These are phyloP conservation scores for Lablab purpureus DNA, from an alignment of 306 rosid genomes.

Conservation along the genomic window DNA sequence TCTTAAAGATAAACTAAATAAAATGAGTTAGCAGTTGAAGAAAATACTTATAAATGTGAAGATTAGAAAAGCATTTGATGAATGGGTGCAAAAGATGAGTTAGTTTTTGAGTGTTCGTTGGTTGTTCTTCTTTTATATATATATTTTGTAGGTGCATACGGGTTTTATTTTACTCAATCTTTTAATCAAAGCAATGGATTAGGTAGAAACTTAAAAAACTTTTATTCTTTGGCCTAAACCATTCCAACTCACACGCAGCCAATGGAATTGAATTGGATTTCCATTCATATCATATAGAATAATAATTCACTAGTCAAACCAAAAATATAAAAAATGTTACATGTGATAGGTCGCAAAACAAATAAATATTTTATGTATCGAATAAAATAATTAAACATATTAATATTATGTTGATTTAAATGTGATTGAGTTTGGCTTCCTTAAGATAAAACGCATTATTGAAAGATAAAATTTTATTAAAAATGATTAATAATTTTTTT, in stretches of 20 bases:
- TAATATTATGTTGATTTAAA: background rate
- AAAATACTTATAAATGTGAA: background rate
- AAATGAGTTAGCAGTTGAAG: background rate
- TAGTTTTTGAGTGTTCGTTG: too few relatives aligned
- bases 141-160: background rate
- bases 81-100: background rate
- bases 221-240: background rate
- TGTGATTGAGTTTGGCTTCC: background rate
- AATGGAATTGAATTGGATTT: background rate
- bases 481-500: too few relatives aligned
- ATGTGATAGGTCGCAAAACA: too few relatives aligned
- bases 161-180: background rate
- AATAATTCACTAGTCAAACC: background rate
- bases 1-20: too few relatives aligned
- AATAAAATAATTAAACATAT: background rate
- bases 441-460: too few relatives aligned
- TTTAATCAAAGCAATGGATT: background rate
- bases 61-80: background rate
- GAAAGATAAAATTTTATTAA: too few relatives aligned
- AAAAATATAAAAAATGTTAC: background rate
- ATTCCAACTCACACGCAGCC: background rate
- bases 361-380: background rate
- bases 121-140: background rate
- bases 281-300: background rate
- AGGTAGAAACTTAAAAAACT: background rate